Evolutionary conservation across 352 stramenopile species (phyloP), one percentile per base, ranked within the genome.

Genomic region (Phytophthora sojae): DNA sequence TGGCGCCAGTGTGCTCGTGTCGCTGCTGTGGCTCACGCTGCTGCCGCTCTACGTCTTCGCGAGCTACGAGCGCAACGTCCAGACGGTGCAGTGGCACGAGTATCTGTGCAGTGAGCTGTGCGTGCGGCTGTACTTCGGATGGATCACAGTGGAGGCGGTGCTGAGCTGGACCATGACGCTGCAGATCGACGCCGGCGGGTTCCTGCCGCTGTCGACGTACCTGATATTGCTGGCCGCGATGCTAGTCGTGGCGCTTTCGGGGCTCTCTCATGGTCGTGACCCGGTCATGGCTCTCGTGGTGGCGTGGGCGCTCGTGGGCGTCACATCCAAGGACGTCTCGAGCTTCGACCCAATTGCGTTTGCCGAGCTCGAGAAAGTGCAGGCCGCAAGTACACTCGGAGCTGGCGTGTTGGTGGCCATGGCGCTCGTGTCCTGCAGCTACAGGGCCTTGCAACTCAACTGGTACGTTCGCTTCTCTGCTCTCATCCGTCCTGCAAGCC

Each of bases 31-130:
- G 83, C 45, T 91, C 50, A 77, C 80, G 55, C 62, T 91, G 7
- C 65, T 90, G 56, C 75, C 71, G n/a, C 78, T 93, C 57, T 93
- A 93, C 69, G 61, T 91, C 32, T 90, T 89, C 45, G 75, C 80
- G 39, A 90, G 76, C 63, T 75, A 89, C 37, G 72, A 91, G 58
- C 75, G 73, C 44, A 69, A 73, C 26, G 61, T 79, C 15, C 80
- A 79, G 26, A 79, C 80, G 15, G 70, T 92, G 60, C 37, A 66
- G 29, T 92, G 82, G 79, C 77, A 76, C 42, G 73, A 83, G 72
- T 90, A 87, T 64, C 32, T 91, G 6, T 83, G 71, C 69, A 89
- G 83, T 59, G 83, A 91, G 66, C 63, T 93, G 6, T 79, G 73
- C 54, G 72, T 92, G n/a, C 81, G 81, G 1, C 45, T 93, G 3